Evolutionary conservation across 2,329 filamentous ascomycete genomes (phyloP).

Genomic region (Calonectria leucothoes): DNA sequence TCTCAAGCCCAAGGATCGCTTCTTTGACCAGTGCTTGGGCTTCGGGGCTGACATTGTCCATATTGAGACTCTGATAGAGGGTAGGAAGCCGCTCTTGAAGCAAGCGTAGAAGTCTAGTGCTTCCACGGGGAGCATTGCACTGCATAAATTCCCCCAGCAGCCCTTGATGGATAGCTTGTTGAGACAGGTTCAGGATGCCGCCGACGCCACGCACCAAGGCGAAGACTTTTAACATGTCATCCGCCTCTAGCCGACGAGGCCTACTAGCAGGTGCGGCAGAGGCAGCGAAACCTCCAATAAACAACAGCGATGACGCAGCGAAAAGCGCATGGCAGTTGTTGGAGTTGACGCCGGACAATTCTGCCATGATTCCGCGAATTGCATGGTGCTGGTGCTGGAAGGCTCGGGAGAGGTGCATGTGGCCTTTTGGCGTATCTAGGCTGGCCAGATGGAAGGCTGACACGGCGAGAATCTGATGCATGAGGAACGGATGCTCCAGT

Average conservation of each 20-base stretch:
- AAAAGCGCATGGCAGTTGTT: constrained; percentile 20
- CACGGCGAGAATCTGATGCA: constrained; percentile 22
- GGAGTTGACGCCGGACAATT: background rate
- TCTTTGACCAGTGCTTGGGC: background rate
- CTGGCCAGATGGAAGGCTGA: constrained; percentile 20
- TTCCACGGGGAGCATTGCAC: background rate
- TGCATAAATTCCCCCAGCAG: constrained; percentile 12
- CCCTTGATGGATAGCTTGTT: background rate
- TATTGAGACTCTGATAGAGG: background rate
- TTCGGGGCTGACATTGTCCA: background rate
- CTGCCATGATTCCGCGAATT: constrained; percentile 8
- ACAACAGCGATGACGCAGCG: constrained; percentile 11
- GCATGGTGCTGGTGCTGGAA: constrained; percentile 22
- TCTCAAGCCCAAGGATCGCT: background rate
- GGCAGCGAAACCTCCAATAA: constrained; percentile 5
- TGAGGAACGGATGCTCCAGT: constrained; percentile 1
- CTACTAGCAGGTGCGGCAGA: background rate
- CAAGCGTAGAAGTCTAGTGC: background rate
- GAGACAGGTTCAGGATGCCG: background rate
- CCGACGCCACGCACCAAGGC: background rate
- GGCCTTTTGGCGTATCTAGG: background rate
- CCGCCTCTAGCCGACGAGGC: background rate
- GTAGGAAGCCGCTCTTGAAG: background rate
- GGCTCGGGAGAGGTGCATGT: background rate
- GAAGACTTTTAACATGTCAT: background rate